Evolutionary conservation across 2,329 filamentous ascomycete genomes (phyloP).

Genomic region (Zasmidium angulare): DNA sequence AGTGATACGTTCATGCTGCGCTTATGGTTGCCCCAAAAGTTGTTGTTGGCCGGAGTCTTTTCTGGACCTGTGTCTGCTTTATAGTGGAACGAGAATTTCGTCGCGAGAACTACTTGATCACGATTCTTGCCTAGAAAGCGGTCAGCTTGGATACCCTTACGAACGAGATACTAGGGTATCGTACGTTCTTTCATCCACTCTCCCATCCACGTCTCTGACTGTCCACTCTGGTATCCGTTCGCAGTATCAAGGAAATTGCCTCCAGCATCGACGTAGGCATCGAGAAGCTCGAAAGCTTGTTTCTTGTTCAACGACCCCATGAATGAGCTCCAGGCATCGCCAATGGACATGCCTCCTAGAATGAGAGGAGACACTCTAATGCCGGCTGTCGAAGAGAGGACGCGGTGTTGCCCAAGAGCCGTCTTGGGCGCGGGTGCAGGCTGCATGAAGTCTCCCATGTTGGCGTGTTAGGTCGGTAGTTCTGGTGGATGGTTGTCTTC

Average conservation of each 20-base stretch:
- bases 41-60: constrained; percentile 34
- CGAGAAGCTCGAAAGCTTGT: constrained; percentile 33
- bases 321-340: constrained; percentile 45
- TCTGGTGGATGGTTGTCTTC: not conserved
- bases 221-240: constrained; percentile 36
- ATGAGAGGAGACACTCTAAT: constrained; percentile 55
- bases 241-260: constrained; percentile 47
- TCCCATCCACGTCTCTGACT: constrained; percentile 35
- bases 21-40: constrained; percentile 60
- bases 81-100: constrained; percentile 64
- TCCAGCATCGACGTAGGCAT: constrained; percentile 33
- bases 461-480: not conserved
- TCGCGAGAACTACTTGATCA: constrained; percentile 63
- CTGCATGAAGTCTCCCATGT: constrained; percentile 22
- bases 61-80: constrained; percentile 23
- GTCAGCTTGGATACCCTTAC: too few species aligned
- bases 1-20: constrained; percentile 60
- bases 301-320: constrained; percentile 36
- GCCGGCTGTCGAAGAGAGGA: constrained; percentile 50
- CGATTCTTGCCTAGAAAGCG: constrained; percentile 37
- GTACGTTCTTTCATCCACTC: constrained; percentile 27
- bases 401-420: constrained; percentile 38
- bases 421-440: constrained; percentile 15
- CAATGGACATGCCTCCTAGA: constrained; percentile 57
- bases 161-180: too few species aligned